Evolutionary conservation across 2,329 filamentous ascomycete species (phyloP).

Genomic region (Helotiales sp.): DNA sequence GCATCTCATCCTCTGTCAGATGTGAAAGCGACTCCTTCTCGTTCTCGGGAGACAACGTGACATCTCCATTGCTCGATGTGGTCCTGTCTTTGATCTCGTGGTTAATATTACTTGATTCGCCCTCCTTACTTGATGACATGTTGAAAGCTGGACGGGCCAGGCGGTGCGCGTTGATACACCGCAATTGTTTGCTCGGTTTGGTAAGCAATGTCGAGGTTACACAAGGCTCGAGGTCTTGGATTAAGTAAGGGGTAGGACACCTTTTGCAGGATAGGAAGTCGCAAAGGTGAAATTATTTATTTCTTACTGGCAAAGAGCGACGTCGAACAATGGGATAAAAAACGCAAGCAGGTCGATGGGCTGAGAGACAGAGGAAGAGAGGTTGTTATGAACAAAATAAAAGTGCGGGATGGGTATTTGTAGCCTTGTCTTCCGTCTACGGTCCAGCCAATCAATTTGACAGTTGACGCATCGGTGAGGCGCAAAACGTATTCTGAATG

Average conservation of each 20-base stretch:
- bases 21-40: conserved; percentile 46
- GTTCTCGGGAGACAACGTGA: conserved; percentile 65
- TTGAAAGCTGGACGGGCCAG: background rate
- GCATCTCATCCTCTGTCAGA: conserved; percentile 62
- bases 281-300: no score
- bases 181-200: no score
- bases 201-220: no score
- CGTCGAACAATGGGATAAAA: background rate
- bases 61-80: conserved; percentile 69
- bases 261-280: no score
- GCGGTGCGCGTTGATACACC: no score
- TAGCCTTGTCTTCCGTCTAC: no score
- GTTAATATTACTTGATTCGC: background rate
- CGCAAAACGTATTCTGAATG: no score
- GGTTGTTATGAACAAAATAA: background rate
- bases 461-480: no score
- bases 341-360: background rate
- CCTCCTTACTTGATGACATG: background rate
- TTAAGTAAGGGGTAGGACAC: no score
- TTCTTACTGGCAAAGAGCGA: background rate
- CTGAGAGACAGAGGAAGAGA: background rate
- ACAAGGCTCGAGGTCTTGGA: no score
- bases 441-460: no score
- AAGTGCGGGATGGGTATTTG: no score
- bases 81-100: background rate